A percentile compares a stretch with the other conserved stretches of the same genome.
These are phyloP conservation scores for Sarcodon aspratus DNA, from an alignment of 768 basidiomycete species.

Conservation along the genomic window DNA sequence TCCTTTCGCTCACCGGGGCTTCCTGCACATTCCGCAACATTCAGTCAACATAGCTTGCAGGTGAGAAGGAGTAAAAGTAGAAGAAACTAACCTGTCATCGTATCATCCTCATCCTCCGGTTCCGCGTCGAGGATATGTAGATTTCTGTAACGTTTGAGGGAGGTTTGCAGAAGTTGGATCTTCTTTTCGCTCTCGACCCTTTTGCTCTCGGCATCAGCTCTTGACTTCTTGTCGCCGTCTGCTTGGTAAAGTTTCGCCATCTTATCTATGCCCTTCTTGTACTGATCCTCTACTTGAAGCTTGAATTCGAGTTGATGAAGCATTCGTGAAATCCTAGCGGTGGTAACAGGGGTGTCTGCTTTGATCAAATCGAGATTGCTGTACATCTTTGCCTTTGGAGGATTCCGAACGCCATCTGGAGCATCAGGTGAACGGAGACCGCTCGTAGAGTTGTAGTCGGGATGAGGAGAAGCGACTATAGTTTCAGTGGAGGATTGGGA, in stretches of 20 bases:
- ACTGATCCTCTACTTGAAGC: constrained; percentile 95
- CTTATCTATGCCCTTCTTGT: constrained; percentile 97
- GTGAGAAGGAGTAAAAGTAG: neutral
- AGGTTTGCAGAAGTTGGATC: constrained; percentile 84
- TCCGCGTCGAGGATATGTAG: constrained; percentile 85
- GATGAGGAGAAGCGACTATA: constrained; percentile 12
- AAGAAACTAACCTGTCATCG: constrained; percentile 23
- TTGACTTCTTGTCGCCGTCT: constrained; percentile 95
- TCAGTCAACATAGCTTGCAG: neutral
- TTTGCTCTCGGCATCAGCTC: constrained; percentile 89
- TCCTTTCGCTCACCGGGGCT: constrained; percentile 30
- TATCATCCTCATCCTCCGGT: constrained; percentile 71
- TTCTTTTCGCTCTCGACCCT: constrained; percentile 93
- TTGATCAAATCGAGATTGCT: constrained; percentile 91
- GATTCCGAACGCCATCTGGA: constrained; percentile 24
- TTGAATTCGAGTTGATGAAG: constrained; percentile 99
- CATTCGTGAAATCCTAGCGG: constrained; percentile 95
- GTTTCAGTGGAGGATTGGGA: constrained; percentile 5
- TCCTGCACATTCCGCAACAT: neutral
- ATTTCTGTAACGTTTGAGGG: constrained; percentile 94
- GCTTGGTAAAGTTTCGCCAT: constrained; percentile 96
- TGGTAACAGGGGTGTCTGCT: constrained; percentile 93
- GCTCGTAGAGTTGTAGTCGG: constrained; percentile 9
- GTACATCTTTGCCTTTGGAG: constrained; percentile 52
- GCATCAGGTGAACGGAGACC: constrained; percentile 13